Evolutionary conservation across 495 filamentous ascomycete species (phyloP).

Genomic region (Daldinia loculata): DNA sequence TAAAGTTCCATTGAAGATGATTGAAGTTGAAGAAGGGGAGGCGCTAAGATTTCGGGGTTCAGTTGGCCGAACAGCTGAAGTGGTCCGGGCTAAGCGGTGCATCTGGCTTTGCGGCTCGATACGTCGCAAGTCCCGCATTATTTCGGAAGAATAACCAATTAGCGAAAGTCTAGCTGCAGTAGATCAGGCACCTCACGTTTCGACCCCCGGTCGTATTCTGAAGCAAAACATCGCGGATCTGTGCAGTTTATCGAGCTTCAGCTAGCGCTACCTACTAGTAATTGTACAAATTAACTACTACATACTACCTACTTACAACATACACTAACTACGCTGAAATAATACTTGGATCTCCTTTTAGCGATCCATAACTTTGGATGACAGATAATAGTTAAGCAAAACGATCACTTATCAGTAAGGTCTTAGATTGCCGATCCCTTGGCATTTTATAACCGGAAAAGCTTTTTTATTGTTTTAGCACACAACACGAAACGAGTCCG

Average conservation of each 20-base stretch:
- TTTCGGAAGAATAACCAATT: conserved; percentile 24
- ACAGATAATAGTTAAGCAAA: conserved; percentile 12
- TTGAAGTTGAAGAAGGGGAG: conserved; percentile 26
- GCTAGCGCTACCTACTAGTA: conserved; percentile 13
- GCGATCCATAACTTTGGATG: conserved; percentile 31
- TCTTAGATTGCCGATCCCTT: conserved; percentile 30
- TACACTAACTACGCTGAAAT: neutral
- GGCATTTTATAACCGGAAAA: conserved; percentile 27
- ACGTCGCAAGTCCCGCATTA: conserved; percentile 38
- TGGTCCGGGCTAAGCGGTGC: conserved; percentile 19
- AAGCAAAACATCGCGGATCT: conserved; percentile 47
- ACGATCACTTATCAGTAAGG: conserved; percentile 24
- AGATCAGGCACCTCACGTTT: conserved; percentile 44
- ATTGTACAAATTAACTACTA: no score
- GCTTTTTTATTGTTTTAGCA: conserved; percentile 27
- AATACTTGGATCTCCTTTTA: neutral
- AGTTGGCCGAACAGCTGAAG: conserved; percentile 35
- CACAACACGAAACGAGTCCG: conserved; percentile 27
- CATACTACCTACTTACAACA: neutral
- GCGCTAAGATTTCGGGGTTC: conserved; percentile 37
- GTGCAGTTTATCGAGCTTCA: conserved; percentile 15
- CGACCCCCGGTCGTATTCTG: conserved; percentile 37
- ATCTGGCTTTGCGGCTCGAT: conserved; percentile 45
- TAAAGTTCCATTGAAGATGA: conserved; percentile 19
- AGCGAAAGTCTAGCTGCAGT: neutral